Percentiles rank a stretch among this genome's conserved stretches.
These are phyloP conservation scores for Boletus vermiculosoides DNA, from an alignment of 768 basidiomycete species.

Conservation along the genomic window DNA sequence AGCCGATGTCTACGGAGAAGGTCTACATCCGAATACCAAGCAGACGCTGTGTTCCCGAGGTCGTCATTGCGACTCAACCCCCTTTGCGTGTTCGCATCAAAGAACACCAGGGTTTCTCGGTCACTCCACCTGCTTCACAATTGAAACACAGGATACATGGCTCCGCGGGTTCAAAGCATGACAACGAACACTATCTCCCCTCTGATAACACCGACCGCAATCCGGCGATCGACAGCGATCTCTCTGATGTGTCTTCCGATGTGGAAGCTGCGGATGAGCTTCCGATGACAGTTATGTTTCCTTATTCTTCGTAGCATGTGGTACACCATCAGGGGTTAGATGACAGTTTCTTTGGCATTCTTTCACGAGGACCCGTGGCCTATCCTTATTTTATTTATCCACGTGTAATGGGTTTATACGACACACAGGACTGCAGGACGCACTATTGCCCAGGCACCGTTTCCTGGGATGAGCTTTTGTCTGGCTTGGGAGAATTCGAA, in stretches of 20 bases:
- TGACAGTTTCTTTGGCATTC: constrained; percentile 8
- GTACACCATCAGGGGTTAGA: constrained; percentile 10
- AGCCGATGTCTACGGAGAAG: constrained; percentile 24
- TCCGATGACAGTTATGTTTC: constrained; percentile 10
- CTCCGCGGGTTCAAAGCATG: constrained; percentile 18
- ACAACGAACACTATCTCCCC: constrained; percentile 19
- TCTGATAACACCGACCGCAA: constrained; percentile 25
- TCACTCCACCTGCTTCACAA: constrained; percentile 24
- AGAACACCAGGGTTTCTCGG: constrained; percentile 13
- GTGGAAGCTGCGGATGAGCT: constrained; percentile 27
- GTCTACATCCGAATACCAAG: constrained; percentile 26
- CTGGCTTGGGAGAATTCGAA: too few species aligned
- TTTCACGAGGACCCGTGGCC: constrained; percentile 10
- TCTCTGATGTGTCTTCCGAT: constrained; percentile 27
- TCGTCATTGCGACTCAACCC: constrained; percentile 18
- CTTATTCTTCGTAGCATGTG: constrained; percentile 18
- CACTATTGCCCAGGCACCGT: not conserved
- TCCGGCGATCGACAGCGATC: constrained; percentile 20
- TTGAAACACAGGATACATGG: constrained; percentile 20
- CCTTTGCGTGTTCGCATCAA: constrained; percentile 11
- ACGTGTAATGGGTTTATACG: constrained; percentile 15
- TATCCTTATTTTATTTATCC: constrained; percentile 36
- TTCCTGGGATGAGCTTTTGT: not conserved
- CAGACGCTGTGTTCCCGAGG: constrained; percentile 16
- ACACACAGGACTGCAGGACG: not conserved